phyloP scores from a whole-genome alignment of 495 filamentous ascomycete genomes.

The Hypoxylon subgilvum region DNA sequence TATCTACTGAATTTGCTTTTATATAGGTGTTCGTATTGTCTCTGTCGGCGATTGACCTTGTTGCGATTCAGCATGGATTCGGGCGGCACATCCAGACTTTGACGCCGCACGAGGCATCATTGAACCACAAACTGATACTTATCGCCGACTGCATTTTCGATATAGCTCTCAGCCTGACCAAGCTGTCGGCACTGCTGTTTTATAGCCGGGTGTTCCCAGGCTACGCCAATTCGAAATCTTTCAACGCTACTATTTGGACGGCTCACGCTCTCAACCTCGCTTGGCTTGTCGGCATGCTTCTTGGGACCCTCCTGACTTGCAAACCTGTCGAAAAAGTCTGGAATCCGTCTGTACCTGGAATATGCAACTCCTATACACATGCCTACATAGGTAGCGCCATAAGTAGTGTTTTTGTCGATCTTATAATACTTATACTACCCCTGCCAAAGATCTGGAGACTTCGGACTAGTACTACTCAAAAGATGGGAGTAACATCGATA shows the following conservation, averaged over 20 bases:
- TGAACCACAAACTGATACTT: background rate
- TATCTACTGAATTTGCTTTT: background rate
- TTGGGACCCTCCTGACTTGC: constrained; percentile 25
- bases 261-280: constrained; percentile 8
- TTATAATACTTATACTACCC: constrained; percentile 44
- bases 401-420: constrained; percentile 41
- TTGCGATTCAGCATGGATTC: background rate
- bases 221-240: background rate
- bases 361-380: background rate
- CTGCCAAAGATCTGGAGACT: constrained; percentile 47
- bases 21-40: background rate
- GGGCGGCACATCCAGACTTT: background rate
- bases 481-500: constrained; percentile 36
- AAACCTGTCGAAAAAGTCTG: constrained; percentile 16
- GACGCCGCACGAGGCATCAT: background rate
- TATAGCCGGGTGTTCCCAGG: constrained; percentile 14
- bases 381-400: constrained; percentile 25
- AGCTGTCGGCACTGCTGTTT: constrained; percentile 16
- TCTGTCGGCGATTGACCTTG: background rate
- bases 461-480: constrained; percentile 35
- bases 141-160: constrained; percentile 5
- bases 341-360: constrained; percentile 1
- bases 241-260: constrained; percentile 12
- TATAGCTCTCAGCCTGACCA: constrained; percentile 5
- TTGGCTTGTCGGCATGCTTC: constrained; percentile 22